phyloP scores from a whole-genome alignment of 768 basidiomycete genomes.

The Mycena pura region DNA sequence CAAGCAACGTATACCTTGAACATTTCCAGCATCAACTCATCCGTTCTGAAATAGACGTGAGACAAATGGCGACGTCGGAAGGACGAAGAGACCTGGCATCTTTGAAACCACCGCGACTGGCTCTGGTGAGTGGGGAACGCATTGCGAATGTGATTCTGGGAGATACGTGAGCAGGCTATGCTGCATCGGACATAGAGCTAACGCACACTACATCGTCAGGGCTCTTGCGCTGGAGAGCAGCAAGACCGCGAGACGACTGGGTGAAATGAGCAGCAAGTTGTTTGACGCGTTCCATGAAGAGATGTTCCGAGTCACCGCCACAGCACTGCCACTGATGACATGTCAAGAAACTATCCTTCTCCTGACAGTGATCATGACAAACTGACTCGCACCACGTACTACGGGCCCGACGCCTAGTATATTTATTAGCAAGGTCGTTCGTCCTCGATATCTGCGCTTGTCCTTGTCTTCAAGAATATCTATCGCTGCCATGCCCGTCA shows the following conservation, averaged over 20 bases:
- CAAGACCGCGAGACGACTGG: slow-evolving; percentile 49
- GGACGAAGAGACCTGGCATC: slow-evolving; percentile 8
- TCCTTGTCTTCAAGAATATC: too few relatives aligned
- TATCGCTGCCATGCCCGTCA: background rate
- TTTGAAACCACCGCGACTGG: slow-evolving; percentile 73
- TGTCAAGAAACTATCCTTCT: too few relatives aligned
- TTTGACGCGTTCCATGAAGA: slow-evolving; percentile 75
- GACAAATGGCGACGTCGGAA: background rate
- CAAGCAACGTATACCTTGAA: slow-evolving; percentile 59
- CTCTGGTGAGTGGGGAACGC: slow-evolving; percentile 77
- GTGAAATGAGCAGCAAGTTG: slow-evolving; percentile 69
- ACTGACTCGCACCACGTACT: too few relatives aligned
- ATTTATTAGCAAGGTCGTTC: too few relatives aligned
- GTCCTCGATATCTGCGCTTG: too few relatives aligned
- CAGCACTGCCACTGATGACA: too few relatives aligned
- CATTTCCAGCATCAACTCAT: slow-evolving; percentile 83
- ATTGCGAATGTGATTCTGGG: slow-evolving; percentile 73
- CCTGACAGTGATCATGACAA: too few relatives aligned
- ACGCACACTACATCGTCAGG: slow-evolving; percentile 78
- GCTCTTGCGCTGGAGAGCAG: slow-evolving; percentile 60
- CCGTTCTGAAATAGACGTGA: slow-evolving; percentile 58
- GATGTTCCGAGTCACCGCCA: too few relatives aligned
- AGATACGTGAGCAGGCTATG: background rate
- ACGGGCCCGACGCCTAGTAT: too few relatives aligned
- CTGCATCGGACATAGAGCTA: background rate